phyloP scores from a whole-genome alignment of 2,329 filamentous ascomycete genomes.

The Dactylellina haptotyla region DNA sequence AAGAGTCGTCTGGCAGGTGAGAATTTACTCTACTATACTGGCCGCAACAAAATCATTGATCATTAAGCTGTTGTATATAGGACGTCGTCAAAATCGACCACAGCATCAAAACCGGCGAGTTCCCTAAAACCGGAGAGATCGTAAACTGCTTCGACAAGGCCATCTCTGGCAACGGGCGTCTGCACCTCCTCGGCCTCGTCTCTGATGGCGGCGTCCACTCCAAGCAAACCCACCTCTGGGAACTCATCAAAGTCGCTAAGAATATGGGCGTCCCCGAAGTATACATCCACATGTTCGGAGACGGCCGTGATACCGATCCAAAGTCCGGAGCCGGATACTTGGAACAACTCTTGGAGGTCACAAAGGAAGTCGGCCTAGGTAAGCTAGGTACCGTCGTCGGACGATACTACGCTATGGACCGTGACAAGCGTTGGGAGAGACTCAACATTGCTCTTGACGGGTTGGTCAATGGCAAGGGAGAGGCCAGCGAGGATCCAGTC shows the following conservation, averaged over 20 bases:
- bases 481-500: conserved; percentile 83
- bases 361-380: conserved; percentile 84
- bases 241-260: conserved; percentile 88
- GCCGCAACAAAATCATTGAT: background rate
- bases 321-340: conserved; percentile 91
- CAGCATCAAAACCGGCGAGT: conserved; percentile 84
- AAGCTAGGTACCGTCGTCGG: conserved; percentile 93
- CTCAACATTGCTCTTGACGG: conserved; percentile 90
- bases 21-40: conserved; percentile 56
- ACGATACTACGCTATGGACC: conserved; percentile 96
- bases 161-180: conserved; percentile 86
- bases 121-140: conserved; percentile 80
- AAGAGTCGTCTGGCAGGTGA: conserved; percentile 92
- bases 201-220: conserved; percentile 97
- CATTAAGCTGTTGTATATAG: conserved; percentile 1
- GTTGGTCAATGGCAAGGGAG: conserved; percentile 84
- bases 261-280: conserved; percentile 86
- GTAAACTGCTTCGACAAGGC: conserved; percentile 80
- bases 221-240: conserved; percentile 92
- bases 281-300: conserved; percentile 98
- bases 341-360: conserved; percentile 81
- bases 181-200: conserved; percentile 91
- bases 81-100: conserved; percentile 94
- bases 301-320: conserved; percentile 96
- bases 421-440: conserved; percentile 98